Percentiles rank a stretch among this genome's conserved stretches.
phyloP scores from a whole-genome alignment of 257 asterid species.

The Solanum clarkiae region DNA sequence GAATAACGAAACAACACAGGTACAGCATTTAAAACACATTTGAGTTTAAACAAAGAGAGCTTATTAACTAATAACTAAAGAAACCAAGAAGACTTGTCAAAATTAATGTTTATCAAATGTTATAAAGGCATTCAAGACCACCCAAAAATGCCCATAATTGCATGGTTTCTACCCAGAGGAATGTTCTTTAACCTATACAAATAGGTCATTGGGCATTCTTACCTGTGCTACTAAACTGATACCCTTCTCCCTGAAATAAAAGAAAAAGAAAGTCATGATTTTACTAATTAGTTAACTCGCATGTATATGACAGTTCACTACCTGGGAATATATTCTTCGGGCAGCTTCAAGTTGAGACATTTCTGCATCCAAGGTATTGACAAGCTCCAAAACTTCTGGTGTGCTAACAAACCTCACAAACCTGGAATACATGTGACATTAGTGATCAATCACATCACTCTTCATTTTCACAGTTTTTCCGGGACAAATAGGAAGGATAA shows the following conservation, averaged over 20 bases:
- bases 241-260: slow-evolving; percentile 43
- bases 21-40: background rate
- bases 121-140: background rate
- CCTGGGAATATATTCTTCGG: slow-evolving; percentile 52
- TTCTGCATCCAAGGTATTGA: slow-evolving; percentile 50
- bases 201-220: background rate
- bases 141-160: background rate
- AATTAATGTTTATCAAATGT: background rate
- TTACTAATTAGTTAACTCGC: background rate
- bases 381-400: slow-evolving; percentile 59
- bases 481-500: slow-evolving; percentile 1
- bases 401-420: slow-evolving; percentile 66
- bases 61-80: background rate
- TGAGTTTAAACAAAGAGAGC: background rate
- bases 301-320: slow-evolving; percentile 1
- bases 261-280: slow-evolving; percentile 1
- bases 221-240: slow-evolving; percentile 30
- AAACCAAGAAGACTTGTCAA: background rate
- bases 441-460: background rate
- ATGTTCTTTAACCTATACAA: background rate
- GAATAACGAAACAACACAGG: background rate
- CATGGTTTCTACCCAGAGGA: background rate
- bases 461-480: background rate
- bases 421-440: slow-evolving; percentile 25
- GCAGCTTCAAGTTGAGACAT: slow-evolving; percentile 73